Evolutionary conservation across 495 filamentous ascomycete genomes (phyloP).

Genomic region (Aspergillus kassunensis): DNA sequence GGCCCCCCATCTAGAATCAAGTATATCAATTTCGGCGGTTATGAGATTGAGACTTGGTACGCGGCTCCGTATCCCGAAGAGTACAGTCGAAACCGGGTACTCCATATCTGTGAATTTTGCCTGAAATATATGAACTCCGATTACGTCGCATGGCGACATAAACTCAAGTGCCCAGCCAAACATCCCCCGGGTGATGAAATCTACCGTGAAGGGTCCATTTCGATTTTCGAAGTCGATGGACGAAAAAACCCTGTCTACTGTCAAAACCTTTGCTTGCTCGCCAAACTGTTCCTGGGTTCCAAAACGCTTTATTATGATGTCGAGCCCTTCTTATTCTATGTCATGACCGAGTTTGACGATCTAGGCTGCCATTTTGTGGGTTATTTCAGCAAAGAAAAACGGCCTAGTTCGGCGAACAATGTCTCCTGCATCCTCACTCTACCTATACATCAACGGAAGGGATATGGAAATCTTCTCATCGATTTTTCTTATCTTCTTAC

Average conservation of each 20-base stretch:
- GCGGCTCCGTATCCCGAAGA: slow-evolving; percentile 98
- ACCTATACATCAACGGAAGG: slow-evolving; percentile 93
- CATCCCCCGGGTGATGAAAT: slow-evolving; percentile 97
- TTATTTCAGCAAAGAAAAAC: slow-evolving; percentile 98
- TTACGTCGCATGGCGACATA: slow-evolving; percentile 95
- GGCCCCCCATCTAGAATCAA: slow-evolving; percentile 94
- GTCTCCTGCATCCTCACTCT: slow-evolving; percentile 95
- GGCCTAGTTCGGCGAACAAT: slow-evolving; percentile 91
- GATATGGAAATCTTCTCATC: slow-evolving; percentile 93
- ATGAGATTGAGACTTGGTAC: slow-evolving; percentile 99
- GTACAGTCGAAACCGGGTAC: slow-evolving; percentile 89
- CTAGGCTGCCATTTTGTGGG: slow-evolving; percentile 95
- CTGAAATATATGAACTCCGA: slow-evolving; percentile 99
- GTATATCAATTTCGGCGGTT: slow-evolving; percentile 95
- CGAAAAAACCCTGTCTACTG: slow-evolving; percentile 97
- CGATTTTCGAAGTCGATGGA: slow-evolving; percentile 95
- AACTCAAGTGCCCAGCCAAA: slow-evolving; percentile 94
- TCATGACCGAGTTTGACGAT: slow-evolving; percentile 94
- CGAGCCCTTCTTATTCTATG: slow-evolving; percentile 96
- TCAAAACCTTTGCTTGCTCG: slow-evolving; percentile 92
- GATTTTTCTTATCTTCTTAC: slow-evolving; percentile 98
- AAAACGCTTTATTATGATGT: slow-evolving; percentile 99
- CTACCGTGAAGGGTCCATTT: slow-evolving; percentile 89
- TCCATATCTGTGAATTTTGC: slow-evolving; percentile 99
- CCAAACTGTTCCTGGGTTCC: slow-evolving; percentile 93